These are phyloP conservation scores for Avena sativa DNA, from an alignment of 176 grass and related monocot genomes.

Conservation along the genomic window DNA sequence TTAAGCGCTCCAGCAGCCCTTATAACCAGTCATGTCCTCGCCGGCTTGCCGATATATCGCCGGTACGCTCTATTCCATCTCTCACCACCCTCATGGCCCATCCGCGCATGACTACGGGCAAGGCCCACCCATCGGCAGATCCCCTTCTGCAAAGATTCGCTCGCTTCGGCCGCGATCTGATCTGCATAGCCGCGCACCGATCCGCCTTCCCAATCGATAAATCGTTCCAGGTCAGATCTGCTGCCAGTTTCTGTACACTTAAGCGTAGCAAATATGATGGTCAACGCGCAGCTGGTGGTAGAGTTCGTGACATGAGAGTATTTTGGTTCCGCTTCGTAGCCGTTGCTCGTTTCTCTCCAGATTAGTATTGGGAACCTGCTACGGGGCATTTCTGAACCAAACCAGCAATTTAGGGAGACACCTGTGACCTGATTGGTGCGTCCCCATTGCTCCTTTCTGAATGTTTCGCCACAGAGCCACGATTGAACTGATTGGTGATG, in stretches of 20 bases:
- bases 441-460: not conserved
- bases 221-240: slow-evolving; percentile 30
- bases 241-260: not conserved
- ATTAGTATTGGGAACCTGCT: not conserved
- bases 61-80: slow-evolving; percentile 21
- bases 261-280: not conserved
- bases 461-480: not conserved
- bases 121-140: slow-evolving; percentile 2
- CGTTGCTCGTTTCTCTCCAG: not conserved
- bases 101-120: not conserved
- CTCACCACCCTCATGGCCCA: not conserved
- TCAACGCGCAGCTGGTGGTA: not conserved
- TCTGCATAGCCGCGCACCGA: not conserved
- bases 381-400: not conserved
- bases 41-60: not conserved
- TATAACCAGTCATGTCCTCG: not conserved
- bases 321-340: not conserved
- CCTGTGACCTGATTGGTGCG: not conserved
- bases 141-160: not conserved
- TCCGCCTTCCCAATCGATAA: not conserved
- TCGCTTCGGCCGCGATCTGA: not conserved
- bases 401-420: not conserved
- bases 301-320: not conserved
- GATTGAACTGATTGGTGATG: not conserved
- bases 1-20: not conserved